These are phyloP conservation scores for Trichoderma sp. DNA, from an alignment of 2,329 filamentous ascomycete genomes.

Conservation along the genomic window DNA sequence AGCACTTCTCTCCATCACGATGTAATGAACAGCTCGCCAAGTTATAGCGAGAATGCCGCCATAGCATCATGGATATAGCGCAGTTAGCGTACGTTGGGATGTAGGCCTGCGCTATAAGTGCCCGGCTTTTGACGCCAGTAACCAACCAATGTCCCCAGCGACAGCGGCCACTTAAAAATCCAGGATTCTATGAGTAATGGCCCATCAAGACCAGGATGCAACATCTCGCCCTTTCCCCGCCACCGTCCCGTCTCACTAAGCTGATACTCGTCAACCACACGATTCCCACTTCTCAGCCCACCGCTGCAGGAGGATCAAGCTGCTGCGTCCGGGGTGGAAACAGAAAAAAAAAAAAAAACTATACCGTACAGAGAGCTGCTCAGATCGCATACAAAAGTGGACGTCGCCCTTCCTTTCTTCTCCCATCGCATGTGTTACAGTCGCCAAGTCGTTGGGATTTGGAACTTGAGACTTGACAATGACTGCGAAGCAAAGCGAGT, in stretches of 20 bases:
- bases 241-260: neutral
- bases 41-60: too few species aligned
- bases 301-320: neutral
- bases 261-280: neutral
- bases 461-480: neutral
- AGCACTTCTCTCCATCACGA: neutral
- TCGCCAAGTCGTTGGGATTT: neutral
- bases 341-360: neutral
- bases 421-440: neutral
- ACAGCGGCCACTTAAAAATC: too few species aligned
- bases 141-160: too few species aligned
- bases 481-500: constrained; percentile 7
- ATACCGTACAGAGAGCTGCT: neutral
- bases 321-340: neutral
- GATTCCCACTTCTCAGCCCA: neutral
- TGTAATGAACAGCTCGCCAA: too few species aligned
- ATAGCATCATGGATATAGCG: too few species aligned
- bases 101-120: too few species aligned
- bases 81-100: too few species aligned
- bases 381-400: neutral
- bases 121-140: too few species aligned
- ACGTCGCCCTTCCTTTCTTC: neutral
- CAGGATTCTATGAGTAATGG: neutral
- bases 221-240: neutral
- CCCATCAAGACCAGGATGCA: neutral